Conservation (phyloP, 208 protist species). For the Leishmania gerbilli region DNA sequence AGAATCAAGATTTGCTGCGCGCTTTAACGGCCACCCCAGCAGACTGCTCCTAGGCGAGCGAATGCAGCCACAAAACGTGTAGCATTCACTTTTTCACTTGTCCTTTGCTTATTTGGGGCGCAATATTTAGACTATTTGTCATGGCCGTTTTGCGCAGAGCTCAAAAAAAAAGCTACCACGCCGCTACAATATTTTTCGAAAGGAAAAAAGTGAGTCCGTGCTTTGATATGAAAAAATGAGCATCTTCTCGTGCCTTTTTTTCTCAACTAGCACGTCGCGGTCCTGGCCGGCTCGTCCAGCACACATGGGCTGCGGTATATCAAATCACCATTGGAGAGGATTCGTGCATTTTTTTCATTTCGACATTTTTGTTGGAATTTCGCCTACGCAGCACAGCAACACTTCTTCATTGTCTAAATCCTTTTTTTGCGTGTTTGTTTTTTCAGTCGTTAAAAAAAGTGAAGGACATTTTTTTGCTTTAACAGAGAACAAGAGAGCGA, state of each 20-base stretch:
- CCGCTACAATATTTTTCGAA: slow-evolving; percentile 7
- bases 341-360: slow-evolving; percentile 4
- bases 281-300: neutral
- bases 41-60: neutral
- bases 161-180: neutral
- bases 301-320: neutral
- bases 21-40: too few species aligned
- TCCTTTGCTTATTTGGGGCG: neutral
- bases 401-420: neutral
- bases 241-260: neutral
- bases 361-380: slow-evolving; percentile 4
- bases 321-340: neutral
- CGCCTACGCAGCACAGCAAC: neutral
- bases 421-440: neutral
- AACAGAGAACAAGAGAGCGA: neutral
- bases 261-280: neutral
- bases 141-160: neutral
- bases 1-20: neutral
- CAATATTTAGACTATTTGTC: neutral
- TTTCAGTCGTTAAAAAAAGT: slow-evolving; percentile 16
- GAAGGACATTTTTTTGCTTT: neutral
- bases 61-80: neutral
- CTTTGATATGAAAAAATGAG: neutral
- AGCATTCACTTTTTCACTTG: neutral
- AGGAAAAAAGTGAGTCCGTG: neutral